These are phyloP conservation scores for Nicotiana otophora DNA, from an alignment of 257 asterid genomes.

Conservation along the genomic window DNA sequence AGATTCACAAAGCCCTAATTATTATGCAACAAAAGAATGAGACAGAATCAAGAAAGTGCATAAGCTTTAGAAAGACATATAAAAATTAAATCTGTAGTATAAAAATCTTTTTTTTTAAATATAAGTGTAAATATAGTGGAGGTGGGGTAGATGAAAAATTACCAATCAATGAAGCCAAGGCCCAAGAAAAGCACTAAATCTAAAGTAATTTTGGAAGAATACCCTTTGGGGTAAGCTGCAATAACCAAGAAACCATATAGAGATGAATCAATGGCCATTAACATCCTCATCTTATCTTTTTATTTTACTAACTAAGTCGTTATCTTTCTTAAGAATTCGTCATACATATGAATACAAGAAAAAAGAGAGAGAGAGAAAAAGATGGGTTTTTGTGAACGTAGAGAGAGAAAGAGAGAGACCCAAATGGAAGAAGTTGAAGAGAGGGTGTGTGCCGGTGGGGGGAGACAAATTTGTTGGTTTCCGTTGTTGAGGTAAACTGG, in stretches of 20 bases:
- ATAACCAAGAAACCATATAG: constrained; percentile 57
- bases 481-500: constrained; percentile 3
- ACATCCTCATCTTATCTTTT: constrained; percentile 35
- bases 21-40: constrained; percentile 10
- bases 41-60: constrained; percentile 35
- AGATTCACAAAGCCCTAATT: constrained; percentile 4
- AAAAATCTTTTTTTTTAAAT: background rate
- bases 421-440: background rate
- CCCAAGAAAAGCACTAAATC: constrained; percentile 95
- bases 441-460: background rate
- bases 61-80: constrained; percentile 3
- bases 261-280: constrained; percentile 57
- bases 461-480: background rate
- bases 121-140: background rate
- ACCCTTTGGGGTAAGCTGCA: constrained; percentile 30
- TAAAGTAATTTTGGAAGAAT: constrained; percentile 92
- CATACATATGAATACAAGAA: constrained; percentile 1
- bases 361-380: background rate
- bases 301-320: constrained; percentile 4
- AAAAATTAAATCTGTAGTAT: constrained; percentile 5
- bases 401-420: constrained; percentile 18
- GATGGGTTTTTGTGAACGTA: background rate
- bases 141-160: constrained; percentile 16
- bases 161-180: constrained; percentile 98
- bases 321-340: constrained; percentile 8